A percentile compares a stretch with the other conserved stretches of the same genome.
Evolutionary conservation across 108 stramenopile species (phyloP).

Genomic region (Conticribra guillardii): DNA sequence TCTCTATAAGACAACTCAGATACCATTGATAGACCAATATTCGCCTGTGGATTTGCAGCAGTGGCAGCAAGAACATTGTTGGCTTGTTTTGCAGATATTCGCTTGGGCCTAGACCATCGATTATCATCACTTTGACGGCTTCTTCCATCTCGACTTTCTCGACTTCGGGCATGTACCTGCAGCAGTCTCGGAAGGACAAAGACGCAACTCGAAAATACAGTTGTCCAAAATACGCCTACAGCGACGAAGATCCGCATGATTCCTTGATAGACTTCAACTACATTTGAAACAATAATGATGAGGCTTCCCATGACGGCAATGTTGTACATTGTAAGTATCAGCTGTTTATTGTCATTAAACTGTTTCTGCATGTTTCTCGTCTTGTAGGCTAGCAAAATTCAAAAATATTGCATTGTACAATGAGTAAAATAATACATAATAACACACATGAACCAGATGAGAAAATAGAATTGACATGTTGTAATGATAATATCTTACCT

Average conservation of each 20-base stretch:
- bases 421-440: neutral
- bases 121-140: too few species aligned
- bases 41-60: too few species aligned
- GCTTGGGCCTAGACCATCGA: too few species aligned
- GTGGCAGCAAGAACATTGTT: too few species aligned
- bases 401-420: neutral
- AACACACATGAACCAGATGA: neutral
- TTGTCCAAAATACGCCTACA: neutral
- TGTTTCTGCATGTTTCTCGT: slow-evolving; percentile 46
- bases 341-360: slow-evolving; percentile 50
- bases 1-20: too few species aligned
- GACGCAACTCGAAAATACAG: neutral
- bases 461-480: neutral
- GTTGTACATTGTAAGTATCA: slow-evolving; percentile 50
- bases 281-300: neutral
- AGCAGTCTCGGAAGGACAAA: slow-evolving; percentile 1
- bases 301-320: neutral
- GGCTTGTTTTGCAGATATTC: too few species aligned
- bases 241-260: neutral
- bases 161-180: neutral
- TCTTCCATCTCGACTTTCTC: too few species aligned
- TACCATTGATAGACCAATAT: too few species aligned
- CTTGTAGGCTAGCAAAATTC: slow-evolving; percentile 34
- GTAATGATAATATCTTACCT: neutral
- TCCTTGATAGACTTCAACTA: neutral